Base-by-base conservation (phyloP, 768 basidiomycete genomes). In the Lentinus brumalis region DNA sequence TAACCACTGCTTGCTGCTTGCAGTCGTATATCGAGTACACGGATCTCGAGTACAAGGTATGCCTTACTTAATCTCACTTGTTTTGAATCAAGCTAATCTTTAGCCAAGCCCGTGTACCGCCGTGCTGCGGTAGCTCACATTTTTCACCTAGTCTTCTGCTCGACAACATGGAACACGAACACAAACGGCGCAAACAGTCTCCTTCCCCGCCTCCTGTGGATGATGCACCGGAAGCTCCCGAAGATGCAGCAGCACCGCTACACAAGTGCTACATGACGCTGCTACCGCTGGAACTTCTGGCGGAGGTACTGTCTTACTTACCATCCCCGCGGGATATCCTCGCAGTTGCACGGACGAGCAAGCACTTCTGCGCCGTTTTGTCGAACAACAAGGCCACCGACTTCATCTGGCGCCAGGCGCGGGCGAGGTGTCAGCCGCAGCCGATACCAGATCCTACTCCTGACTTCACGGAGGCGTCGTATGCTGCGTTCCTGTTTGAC, bases 401-500 rank as follows among this genome's bases (percentile, higher is more conserved):
- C 4, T 86, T 77, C 67, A 85, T 91, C 50, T 91, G 89, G 89
- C 81, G 80, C 21, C 70, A 72, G 8, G 80, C 80, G 35, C 79
- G 89, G 26, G 62, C 75, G 30, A 63, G 71, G 6, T 79, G 71
- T 62, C 18, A 50, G 7, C 76, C 76, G 0, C 39, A 8, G 1
- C 67, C 76, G 6, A 71, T 84, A 10, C 84, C 82, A 0, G 76
- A 78, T 5, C 83, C 80, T 2, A 73, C 57, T 16, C 74, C 66
- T 14, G 74, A 66, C 0, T 83, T 82, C 68, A 81, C 77, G 5
- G 89, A 91, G 66, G 67, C 83, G 0, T 75, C 81, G 0, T 88
- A 85, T 69, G 86, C 85, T n/a, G 82, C 87, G 0, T 82, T 89
- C 56, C 61, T 90, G 26, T 91, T 87, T 59, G 83, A 84, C 64